Percentiles rank a stretch among this genome's conserved stretches.
phyloP scores from a whole-genome alignment of 371 early-diverging fungal species.

The Mortierella sp. region DNA sequence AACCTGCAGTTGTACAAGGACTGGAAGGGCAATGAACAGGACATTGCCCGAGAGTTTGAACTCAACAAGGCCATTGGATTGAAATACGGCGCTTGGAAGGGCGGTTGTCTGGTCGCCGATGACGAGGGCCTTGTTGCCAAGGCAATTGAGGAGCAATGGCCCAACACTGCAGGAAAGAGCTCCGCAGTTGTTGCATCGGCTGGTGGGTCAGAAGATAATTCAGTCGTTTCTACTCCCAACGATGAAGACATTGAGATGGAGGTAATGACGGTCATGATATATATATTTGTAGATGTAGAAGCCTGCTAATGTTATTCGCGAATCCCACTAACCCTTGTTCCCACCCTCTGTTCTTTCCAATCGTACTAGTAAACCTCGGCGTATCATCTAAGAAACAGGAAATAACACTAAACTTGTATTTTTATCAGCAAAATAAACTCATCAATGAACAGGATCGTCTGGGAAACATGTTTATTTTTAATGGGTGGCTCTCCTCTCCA shows the following conservation, averaged over 20 bases:
- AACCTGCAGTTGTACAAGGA: conserved; percentile 89
- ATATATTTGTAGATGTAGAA: too few relatives aligned
- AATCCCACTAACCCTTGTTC: too few relatives aligned
- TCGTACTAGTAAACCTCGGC: neutral
- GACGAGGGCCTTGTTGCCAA: conserved; percentile 83
- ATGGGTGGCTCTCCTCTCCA: neutral
- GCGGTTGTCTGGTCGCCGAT: conserved; percentile 87
- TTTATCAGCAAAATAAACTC: conserved; percentile 2
- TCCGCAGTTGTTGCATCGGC: neutral
- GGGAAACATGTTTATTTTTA: neutral
- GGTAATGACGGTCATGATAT: conserved; percentile 17
- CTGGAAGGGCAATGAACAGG: conserved; percentile 85
- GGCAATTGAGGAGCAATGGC: conserved; percentile 63
- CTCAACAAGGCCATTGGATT: conserved; percentile 86
- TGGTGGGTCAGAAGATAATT: conserved; percentile 22
- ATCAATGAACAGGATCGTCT: neutral
- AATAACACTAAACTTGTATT: neutral
- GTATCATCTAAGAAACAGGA: neutral
- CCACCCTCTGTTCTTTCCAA: neutral
- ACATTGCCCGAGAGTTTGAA: conserved; percentile 80
- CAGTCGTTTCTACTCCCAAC: conserved; percentile 36
- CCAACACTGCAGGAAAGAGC: conserved; percentile 38
- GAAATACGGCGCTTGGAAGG: conserved; percentile 85
- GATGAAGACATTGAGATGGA: conserved; percentile 58
- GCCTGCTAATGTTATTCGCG: too few relatives aligned